These are phyloP conservation scores for Leccinum insolens DNA, from an alignment of 1,284 basidiomycete genomes.

Conservation along the genomic window DNA sequence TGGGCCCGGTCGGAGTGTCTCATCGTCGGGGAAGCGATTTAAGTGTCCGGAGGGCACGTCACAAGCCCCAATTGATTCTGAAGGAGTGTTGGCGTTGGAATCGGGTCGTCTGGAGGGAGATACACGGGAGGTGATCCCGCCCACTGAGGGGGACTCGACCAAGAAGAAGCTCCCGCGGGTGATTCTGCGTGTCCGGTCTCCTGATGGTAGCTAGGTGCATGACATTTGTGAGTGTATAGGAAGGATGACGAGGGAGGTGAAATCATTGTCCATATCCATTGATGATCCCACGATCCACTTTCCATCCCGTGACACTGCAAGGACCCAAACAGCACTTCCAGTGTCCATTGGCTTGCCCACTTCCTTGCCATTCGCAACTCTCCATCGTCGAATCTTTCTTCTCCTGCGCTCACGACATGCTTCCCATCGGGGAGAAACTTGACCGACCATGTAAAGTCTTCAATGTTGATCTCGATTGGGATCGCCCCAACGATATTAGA, in stretches of 20 bases:
- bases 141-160: no score
- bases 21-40: conserved; percentile 3
- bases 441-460: no score
- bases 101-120: background rate
- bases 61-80: background rate
- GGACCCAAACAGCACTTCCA: background rate
- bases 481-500: no score
- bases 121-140: background rate
- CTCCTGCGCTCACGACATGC: background rate
- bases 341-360: background rate
- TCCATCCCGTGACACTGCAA: no score
- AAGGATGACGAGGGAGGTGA: no score
- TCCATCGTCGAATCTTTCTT: background rate
- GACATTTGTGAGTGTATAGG: no score
- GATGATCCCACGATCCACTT: no score
- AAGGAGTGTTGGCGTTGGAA: background rate
- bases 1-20: conserved; percentile 8
- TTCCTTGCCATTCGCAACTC: background rate
- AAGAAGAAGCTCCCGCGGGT: background rate
- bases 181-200: no score
- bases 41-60: background rate
- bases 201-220: no score
- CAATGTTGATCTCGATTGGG: no score
- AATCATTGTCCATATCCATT: no score
- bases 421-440: background rate